Evolutionary conservation across 352 stramenopile species (phyloP).

Genomic region (Phytophthora chlamydospora): DNA sequence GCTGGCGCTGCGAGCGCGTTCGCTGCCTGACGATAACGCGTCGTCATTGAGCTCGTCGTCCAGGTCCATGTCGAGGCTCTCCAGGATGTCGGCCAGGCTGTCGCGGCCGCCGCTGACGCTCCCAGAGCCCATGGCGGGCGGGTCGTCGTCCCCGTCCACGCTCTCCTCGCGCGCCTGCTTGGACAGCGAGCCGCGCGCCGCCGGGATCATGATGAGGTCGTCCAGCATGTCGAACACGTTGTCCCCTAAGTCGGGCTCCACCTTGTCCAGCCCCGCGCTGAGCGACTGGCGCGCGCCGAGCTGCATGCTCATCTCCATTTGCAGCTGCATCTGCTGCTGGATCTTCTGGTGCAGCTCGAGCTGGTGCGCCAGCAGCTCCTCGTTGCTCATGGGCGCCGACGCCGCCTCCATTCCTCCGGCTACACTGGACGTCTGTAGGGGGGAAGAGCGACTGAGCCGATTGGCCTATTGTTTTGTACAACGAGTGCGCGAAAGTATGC

Average conservation of each 20-base stretch:
- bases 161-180: conserved; percentile 56
- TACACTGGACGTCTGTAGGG: conserved; percentile 17
- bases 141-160: conserved; percentile 38
- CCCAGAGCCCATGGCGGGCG: conserved; percentile 33
- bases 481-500: conserved; percentile 25
- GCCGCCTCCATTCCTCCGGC: conserved; percentile 19
- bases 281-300: conserved; percentile 58
- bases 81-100: conserved; percentile 82
- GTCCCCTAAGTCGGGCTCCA: conserved; percentile 82
- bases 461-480: conserved; percentile 16
- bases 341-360: conserved; percentile 86
- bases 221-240: conserved; percentile 91
- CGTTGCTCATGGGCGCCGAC: conserved; percentile 62
- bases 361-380: conserved; percentile 82
- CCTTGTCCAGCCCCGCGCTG: conserved; percentile 65
- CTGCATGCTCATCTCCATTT: conserved; percentile 87
- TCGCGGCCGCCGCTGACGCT: conserved; percentile 55
- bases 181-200: conserved; percentile 66
- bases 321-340: conserved; percentile 87
- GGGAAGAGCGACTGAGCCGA: conserved; percentile 20
- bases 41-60: conserved; percentile 74
- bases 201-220: conserved; percentile 87
- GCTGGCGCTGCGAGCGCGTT: conserved; percentile 36
- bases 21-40: conserved; percentile 40
- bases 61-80: conserved; percentile 86